Percentiles rank a stretch among this genome's conserved stretches.
Conservation (phyloP, 345 rosid species). For the Gossypium rotundifolium region DNA sequence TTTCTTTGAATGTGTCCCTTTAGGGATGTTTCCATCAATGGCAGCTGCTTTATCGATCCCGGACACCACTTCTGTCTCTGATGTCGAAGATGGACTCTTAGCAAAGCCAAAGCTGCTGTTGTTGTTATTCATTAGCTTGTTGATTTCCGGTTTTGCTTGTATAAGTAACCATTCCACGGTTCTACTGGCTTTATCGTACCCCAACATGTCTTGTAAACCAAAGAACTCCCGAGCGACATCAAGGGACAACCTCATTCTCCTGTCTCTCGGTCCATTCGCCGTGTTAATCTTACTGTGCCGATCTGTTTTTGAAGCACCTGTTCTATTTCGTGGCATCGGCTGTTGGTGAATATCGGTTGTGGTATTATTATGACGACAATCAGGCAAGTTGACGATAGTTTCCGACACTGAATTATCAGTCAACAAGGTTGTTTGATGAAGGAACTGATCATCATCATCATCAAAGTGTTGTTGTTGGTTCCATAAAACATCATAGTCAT, state of each 20-base stretch:
- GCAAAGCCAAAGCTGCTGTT: conserved; percentile 1
- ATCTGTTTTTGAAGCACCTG: conserved; percentile 41
- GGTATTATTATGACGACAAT: conserved; percentile 1
- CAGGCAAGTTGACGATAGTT: conserved; percentile 24
- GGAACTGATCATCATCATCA: conserved; percentile 22
- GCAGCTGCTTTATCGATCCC: conserved; percentile 15
- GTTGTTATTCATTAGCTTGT: conserved; percentile 30
- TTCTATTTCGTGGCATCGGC: conserved; percentile 26
- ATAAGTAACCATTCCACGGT: conserved; percentile 78
- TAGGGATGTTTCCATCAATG: conserved; percentile 12
- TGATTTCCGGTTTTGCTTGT: conserved; percentile 54
- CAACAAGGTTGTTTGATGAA: conserved; percentile 14
- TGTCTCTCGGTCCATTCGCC: conserved; percentile 69
- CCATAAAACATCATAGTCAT: conserved; percentile 21
- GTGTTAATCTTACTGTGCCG: conserved; percentile 87
- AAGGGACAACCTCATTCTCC: conserved; percentile 80
- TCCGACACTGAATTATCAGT: conserved; percentile 16
- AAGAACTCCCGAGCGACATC: conserved; percentile 72
- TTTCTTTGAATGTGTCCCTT: conserved; percentile 21
- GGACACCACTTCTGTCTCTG: conserved; percentile 42
- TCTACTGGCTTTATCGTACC: conserved; percentile 75
- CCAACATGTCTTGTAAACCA: conserved; percentile 72
- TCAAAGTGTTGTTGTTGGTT: conserved; percentile 10
- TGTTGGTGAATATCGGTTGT: background rate
- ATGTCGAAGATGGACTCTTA: conserved; percentile 35